Evolutionary conservation across 768 basidiomycete genomes (phyloP), one percentile per base, ranked within the genome.

Genomic region (Candolleomyces aberdarensis): DNA sequence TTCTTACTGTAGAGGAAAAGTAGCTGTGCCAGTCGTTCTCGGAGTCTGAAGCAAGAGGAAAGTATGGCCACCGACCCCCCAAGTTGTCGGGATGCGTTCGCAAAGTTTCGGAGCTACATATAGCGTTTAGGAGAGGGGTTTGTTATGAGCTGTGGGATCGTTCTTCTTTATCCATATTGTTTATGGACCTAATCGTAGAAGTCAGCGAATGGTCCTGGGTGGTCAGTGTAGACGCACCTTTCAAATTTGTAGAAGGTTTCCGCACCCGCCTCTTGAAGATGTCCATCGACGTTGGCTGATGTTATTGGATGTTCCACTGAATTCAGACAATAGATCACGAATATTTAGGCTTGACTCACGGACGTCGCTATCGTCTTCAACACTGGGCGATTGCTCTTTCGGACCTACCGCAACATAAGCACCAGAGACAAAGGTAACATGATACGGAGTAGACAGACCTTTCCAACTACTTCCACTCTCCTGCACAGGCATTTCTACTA

Each of bases 41-140:
- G 85, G 32, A 92, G 81, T 66, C 86, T 83, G 70, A 83, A 89
- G 0, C 87, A 83, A 13, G 88, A 89, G 15, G 89, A 88, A 6
- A 91, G 78, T 58, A 92, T 88, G 7, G 87, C 88, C 20, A 90
- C 87, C 6, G 88, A 91, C 58, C 86, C 87, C 22, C 90, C 90
- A 0, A 92, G 78, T 67, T 89, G 89, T 41, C 89, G 84, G 20
- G 88, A 83, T 11, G 89, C 88, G 65, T 90, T 89, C 41, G 87
- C 84, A 69, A 91, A 91, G 70, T 87, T 89, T 50, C 88, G 82
- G 15, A 92, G 80, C 86, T 91, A 56, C 15, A 39, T 29, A 57
- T 43, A 22, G 29, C 57, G 46, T 56, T 55, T 32, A 52, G 54
- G 56, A 47, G 29, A 51, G 26, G 44, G 26, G 57, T 54, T 49